Conservation (phyloP, 441 rosid genomes). For the Adansonia rubrostipa region DNA sequence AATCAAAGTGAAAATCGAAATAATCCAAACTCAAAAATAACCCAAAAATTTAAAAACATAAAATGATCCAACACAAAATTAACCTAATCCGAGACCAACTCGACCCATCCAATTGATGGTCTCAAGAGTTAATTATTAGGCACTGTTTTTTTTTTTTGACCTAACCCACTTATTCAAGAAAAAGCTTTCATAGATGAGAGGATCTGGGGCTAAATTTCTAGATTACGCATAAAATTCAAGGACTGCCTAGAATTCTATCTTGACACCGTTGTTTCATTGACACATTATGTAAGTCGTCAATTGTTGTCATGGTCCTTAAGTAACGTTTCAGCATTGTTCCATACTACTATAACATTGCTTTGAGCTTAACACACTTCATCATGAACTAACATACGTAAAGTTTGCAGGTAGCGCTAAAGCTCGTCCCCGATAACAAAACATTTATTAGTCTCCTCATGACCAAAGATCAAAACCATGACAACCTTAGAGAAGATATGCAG, state of each 20-base stretch:
- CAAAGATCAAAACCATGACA: constrained; percentile 53
- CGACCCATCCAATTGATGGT: too few relatives aligned
- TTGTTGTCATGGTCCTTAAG: neutral
- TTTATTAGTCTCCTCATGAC: constrained; percentile 59
- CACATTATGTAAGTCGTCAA: neutral
- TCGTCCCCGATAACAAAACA: constrained; percentile 68
- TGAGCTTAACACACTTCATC: neutral
- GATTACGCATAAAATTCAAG: neutral
- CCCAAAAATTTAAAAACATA: too few relatives aligned
- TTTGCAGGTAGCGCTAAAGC: constrained; percentile 72
- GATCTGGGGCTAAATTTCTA: neutral
- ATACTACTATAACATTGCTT: neutral
- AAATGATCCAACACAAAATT: too few relatives aligned
- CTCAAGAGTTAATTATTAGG: too few relatives aligned
- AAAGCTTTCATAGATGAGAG: neutral
- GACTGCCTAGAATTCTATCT: constrained; percentile 6
- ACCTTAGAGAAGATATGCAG: constrained; percentile 60
- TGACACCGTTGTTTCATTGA: constrained; percentile 6
- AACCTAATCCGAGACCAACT: too few relatives aligned
- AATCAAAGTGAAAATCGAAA: too few relatives aligned
- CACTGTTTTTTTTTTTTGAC: neutral
- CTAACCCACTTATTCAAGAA: neutral
- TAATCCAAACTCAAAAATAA: too few relatives aligned
- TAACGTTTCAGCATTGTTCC: neutral
- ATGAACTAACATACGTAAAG: neutral